Conservation (phyloP, 257 asterid genomes). For the Plantago major region DNA sequence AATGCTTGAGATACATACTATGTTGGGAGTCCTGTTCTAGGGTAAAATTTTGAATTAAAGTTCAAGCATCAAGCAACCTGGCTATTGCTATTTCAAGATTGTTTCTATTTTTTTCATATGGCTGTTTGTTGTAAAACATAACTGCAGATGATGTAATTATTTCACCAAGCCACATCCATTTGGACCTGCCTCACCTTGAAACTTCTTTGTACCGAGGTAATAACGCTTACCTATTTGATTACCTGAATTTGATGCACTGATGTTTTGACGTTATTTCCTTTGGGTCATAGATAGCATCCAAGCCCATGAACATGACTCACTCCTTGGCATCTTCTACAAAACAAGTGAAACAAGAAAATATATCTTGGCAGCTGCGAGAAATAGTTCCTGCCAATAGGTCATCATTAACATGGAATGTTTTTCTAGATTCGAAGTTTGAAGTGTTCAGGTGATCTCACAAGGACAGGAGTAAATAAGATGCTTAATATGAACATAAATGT, state of each 20-base stretch:
- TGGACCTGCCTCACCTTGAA: conserved; percentile 36
- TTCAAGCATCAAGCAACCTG: conserved; percentile 1
- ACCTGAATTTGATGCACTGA: conserved; percentile 8
- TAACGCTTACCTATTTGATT: conserved; percentile 19
- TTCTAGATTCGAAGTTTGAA: conserved; percentile 29
- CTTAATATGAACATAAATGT: conserved; percentile 24
- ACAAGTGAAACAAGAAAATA: conserved; percentile 32
- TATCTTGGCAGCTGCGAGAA: conserved; percentile 33
- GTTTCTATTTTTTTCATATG: too few species aligned
- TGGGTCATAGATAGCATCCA: conserved; percentile 28
- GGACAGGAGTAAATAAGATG: conserved; percentile 29
- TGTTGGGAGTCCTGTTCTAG: conserved; percentile 2
- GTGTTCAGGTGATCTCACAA: conserved; percentile 30
- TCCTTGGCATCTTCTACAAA: conserved; percentile 33
- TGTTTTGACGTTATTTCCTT: conserved; percentile 16
- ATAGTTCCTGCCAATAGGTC: conserved; percentile 89
- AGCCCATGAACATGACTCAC: conserved; percentile 17
- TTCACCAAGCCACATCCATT: conserved; percentile 28
- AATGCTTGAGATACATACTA: background rate
- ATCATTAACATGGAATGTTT: conserved; percentile 38
- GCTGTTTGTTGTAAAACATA: background rate
- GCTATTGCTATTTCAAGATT: background rate
- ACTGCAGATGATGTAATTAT: conserved; percentile 43
- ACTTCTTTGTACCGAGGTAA: conserved; percentile 49
- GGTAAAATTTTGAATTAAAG: conserved; percentile 11